Evolutionary conservation across 139 green algal species (phyloP), one percentile per base, ranked within the genome.

Genomic region (Chlamydomonas sp.): DNA sequence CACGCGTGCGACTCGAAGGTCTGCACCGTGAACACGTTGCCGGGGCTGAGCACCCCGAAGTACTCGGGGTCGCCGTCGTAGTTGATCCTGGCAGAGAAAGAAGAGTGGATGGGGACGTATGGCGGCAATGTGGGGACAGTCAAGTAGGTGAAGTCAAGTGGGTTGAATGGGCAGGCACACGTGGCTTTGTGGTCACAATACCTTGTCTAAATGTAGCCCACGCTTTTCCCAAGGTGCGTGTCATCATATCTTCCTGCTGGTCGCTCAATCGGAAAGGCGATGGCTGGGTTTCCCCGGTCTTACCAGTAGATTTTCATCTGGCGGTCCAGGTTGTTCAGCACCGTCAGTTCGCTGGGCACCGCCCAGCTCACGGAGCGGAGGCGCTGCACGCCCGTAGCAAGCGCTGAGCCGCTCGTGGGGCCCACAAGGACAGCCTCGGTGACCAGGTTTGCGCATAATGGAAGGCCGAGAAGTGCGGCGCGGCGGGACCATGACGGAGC

Each of bases 1-100:
- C 82, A 86, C 20, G 82, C 82, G 72, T 86, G 82, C 12, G 82
- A 86, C n/a, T 86, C 82, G n/a, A 71, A 86, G 8, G 82, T 86
- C 2, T 61, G 67, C 57, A 85, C 67, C 8, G 80, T 79, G 58
- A 86, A 71, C 58, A 62, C n/a, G 59, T 57, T 78, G 60, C 80
- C 80, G 2, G 69, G 80, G 71, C 18, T 71, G 8, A 85, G 67
- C 4, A n/a, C 63, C 60, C 72, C 82, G 69, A 86, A 86, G n/a
- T 73, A n/a, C 69, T 86, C 82, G 1, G 82, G 61, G 49, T 86
- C 82, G 31, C 82, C 82, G 8, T 86, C 82, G 62, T 86, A 86
- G 69, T 86, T 86, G n/a, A 86, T 69, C 81, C 81, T 86, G 71
- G 31, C 20, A 60, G 59, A 7, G 49, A 14, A 9, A 20, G 0